Base-by-base conservation (phyloP, 495 filamentous ascomycete species). In the Lophium mytilinum region DNA sequence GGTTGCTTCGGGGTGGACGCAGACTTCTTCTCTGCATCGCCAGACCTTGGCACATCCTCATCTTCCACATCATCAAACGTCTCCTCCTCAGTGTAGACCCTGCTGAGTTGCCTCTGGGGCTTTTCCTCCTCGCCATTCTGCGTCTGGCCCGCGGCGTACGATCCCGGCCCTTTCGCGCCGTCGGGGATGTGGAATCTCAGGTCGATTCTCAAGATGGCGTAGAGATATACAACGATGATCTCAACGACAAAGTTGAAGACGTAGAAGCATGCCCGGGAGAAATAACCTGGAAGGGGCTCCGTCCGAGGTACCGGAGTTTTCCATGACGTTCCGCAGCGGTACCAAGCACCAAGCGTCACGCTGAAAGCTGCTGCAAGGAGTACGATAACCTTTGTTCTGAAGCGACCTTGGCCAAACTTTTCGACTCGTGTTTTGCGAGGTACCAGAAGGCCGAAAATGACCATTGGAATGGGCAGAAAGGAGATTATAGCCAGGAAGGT, bases 391-490 rank as follows among this genome's bases (percentile, higher is more conserved):
- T 95, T 93, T 14, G 75, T 73, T 19, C 76, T 63, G 71, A 86
- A 83, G 18, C 77, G 72, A 3, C 90, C 90, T 0, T 66, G 63
- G 5, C 90, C 90, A 62, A 94, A 90, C 55, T 83, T 80, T 52
- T 93, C 86, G 17, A 83, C 64, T 1, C 64, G 58, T 2, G 63
- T 65, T 3, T 74, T 71, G 6, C 70, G 68, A 5, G 81, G 79
- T 8, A 83, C 73, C 34, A 83, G 37, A n/a, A 82, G 54, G 0
- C 79, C 76, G 14, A 81, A 18, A 4, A 73, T 9, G 12, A 87
- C 68, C 9, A 92, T 69, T 0, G 83, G 80, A 18, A 95, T 68
- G 0, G 92, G 89, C 8, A 93, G 72, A 69, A 90, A 89, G 3
- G 85, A 78, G 50, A 93, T 73, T 52, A 86, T 68, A n/a, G 83